Evolutionary conservation across 352 stramenopile genomes (phyloP), one percentile per base, ranked within the genome.

Genomic region (Peronospora farinosa): DNA sequence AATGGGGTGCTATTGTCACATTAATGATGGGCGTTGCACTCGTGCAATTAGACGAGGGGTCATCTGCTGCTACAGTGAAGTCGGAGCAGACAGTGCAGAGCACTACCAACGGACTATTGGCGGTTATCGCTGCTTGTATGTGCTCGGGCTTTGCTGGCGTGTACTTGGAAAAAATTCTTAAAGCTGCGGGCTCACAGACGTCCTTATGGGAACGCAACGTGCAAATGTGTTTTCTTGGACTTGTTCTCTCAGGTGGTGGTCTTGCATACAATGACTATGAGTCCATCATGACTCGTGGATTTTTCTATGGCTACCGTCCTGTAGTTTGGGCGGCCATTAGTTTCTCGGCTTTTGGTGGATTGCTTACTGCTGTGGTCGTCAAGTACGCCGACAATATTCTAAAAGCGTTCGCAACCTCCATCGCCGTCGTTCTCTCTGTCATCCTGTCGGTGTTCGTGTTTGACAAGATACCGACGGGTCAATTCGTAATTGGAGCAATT

Each of bases 301-400:
- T 93, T 62, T 93, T 91, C 65, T 88, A 84, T 32, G 82, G 82
- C 53, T 93, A 93, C 44, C 76, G 81, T 5, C 70, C 76, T 0
- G 76, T 90, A 8, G 78, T 88, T 5, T 93, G 78, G 74, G 73
- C 69, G 15, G 78, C 79, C 13, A 88, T 93, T 27, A 46, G 43
- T 21, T 58, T 85, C 36, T 83, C 74, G 30, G 82, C 79, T 8
- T 80, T 89, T 32, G 82, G 82, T 27, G 82, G 82, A 0, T 52
- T 93, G 41, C 71, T 93, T 37, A 91, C 80, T 5, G 82, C 82
- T 11, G 77, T 90, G 5, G 82, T 93, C 16, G 80, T 93, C 51
- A 90, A 90, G 51, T 93, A 91, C 48, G 80, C 82, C 15, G 82
- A 93, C 63, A 93, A 93, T 51, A 87, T 93, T 50, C 58, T 93